Evolutionary conservation across 305 asterid genomes (phyloP).

Genomic region (Solanum hybrid): DNA sequence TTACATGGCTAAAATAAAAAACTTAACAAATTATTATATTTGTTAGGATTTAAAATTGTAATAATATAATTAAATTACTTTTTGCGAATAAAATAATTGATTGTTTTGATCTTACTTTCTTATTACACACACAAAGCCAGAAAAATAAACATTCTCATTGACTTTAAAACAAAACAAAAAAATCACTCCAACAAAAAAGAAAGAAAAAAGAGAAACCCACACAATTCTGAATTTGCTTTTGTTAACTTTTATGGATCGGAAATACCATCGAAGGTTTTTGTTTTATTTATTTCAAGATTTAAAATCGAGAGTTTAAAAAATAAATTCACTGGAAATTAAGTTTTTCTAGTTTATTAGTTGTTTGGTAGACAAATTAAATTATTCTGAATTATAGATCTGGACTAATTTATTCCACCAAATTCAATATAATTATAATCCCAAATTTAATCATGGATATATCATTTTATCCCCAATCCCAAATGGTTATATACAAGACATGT

Average conservation of each 20-base stretch:
- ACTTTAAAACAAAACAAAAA: no score
- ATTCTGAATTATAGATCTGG: not conserved
- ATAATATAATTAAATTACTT: not conserved
- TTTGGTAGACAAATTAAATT: not conserved
- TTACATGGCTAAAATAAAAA: not conserved
- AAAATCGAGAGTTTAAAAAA: not conserved
- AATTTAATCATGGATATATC: not conserved
- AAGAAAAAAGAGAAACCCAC: no score
- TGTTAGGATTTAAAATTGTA: not conserved
- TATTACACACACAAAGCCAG: no score
- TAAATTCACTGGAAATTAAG: not conserved
- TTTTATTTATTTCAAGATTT: not conserved
- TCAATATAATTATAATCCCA: not conserved
- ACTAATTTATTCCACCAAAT: not conserved
- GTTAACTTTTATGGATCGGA: no score
- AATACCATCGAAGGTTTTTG: no score
- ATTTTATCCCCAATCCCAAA: not conserved
- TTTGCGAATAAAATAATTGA: no score
- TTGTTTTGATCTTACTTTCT: no score
- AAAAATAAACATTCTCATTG: no score
- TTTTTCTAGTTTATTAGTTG: not conserved
- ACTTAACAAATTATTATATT: not conserved
- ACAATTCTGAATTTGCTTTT: no score
- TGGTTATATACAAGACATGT: not conserved
- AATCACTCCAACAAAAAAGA: no score